Evolutionary conservation across 2,329 filamentous ascomycete genomes (phyloP).

Genomic region (Aspergillus cejpii): DNA sequence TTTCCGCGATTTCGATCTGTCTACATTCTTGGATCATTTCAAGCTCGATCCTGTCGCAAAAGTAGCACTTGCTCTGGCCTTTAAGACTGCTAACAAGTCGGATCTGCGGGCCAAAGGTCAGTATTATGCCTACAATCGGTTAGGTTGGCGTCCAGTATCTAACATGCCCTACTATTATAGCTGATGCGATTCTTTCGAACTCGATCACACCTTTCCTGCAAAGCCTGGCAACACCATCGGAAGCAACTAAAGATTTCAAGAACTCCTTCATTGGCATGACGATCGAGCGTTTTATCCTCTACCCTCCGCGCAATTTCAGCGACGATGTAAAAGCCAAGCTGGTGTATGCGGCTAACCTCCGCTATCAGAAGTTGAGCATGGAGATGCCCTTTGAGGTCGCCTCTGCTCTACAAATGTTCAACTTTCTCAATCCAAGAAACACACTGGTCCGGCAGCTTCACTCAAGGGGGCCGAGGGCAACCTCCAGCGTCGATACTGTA

Average conservation of each 20-base stretch:
- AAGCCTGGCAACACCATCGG: conserved; percentile 60
- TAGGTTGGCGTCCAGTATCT: conserved; percentile 4
- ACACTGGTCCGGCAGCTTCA: conserved; percentile 61
- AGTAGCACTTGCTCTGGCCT: conserved; percentile 78
- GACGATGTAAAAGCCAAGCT: conserved; percentile 64
- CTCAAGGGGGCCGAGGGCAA: conserved; percentile 65
- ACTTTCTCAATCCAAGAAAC: conserved; percentile 37
- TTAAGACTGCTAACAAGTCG: conserved; percentile 70
- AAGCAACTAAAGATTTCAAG: conserved; percentile 59
- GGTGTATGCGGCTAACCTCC: conserved; percentile 57
- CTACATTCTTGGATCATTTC: conserved; percentile 92
- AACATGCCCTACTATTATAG: conserved; percentile 42
- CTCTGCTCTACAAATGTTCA: conserved; percentile 42
- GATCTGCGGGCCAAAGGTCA: conserved; percentile 87
- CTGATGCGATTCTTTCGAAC: conserved; percentile 79
- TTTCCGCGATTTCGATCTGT: conserved; percentile 94
- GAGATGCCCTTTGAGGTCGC: conserved; percentile 41
- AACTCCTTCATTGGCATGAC: conserved; percentile 69
- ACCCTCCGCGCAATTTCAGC: conserved; percentile 79
- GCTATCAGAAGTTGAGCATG: conserved; percentile 57
- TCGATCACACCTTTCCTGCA: conserved; percentile 73
- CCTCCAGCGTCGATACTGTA: conserved; percentile 64
- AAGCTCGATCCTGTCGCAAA: conserved; percentile 83
- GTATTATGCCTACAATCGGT: conserved; percentile 13
- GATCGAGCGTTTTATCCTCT: conserved; percentile 78